A percentile compares a stretch with the other conserved stretches of the same genome.
Conservation (phyloP, 768 basidiomycete genomes). For the Neoboletus subvelutipes region DNA sequence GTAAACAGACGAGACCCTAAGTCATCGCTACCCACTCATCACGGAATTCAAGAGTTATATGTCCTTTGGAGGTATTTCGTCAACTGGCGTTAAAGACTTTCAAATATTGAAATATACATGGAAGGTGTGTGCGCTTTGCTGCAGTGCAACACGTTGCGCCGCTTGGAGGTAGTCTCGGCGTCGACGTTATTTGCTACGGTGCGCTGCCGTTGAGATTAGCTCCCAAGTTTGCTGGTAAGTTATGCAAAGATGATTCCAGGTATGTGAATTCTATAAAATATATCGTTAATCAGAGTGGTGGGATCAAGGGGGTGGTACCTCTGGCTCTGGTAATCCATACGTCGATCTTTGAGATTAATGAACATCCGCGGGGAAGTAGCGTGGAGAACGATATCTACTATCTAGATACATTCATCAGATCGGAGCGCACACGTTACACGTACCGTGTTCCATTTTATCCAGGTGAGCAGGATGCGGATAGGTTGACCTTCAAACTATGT, state of each 20-base stretch:
- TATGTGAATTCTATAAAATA: not conserved
- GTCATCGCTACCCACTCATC: not conserved
- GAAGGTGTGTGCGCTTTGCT: not conserved
- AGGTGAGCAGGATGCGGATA: not conserved
- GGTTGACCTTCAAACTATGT: not conserved
- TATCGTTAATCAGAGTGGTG: not conserved
- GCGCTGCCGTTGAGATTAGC: not conserved
- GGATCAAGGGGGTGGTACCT: not conserved
- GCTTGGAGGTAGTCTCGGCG: not conserved
- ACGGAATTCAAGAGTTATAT: not conserved
- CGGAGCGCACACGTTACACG: not conserved
- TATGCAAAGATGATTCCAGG: not conserved
- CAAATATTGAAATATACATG: not conserved
- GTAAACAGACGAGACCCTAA: not conserved
- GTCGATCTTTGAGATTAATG: conserved; percentile 1
- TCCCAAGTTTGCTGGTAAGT: not conserved
- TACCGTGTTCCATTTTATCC: not conserved
- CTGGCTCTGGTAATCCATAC: not conserved
- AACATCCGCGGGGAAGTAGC: not conserved
- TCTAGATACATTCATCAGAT: not conserved
- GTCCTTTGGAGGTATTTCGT: not conserved
- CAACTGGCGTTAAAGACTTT: not conserved
- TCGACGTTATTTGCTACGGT: not conserved
- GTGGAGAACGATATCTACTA: not conserved
- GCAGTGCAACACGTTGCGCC: not conserved